These are phyloP conservation scores for Glonium stellatum DNA, from an alignment of 495 filamentous ascomycete species.

Conservation along the genomic window DNA sequence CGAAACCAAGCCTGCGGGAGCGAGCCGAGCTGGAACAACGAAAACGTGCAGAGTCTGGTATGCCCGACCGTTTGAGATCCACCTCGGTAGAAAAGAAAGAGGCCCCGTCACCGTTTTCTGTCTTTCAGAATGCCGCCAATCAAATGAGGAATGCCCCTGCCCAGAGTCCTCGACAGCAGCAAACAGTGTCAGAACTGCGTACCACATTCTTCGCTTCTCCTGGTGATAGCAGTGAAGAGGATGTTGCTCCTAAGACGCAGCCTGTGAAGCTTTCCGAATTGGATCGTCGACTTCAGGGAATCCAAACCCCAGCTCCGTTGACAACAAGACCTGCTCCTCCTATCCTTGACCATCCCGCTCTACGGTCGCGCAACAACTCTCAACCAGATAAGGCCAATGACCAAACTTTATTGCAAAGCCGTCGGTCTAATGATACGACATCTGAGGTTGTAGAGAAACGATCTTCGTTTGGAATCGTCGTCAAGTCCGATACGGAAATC, in stretches of 20 bases:
- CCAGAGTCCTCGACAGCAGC: conserved; percentile 4
- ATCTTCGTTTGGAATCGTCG: conserved; percentile 23
- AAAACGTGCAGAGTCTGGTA: conserved; percentile 16
- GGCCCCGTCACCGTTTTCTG: conserved; percentile 29
- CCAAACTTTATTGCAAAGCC: background rate
- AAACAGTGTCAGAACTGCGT: conserved; percentile 13
- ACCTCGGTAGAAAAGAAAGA: conserved; percentile 11
- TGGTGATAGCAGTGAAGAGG: conserved; percentile 24
- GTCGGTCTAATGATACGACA: background rate
- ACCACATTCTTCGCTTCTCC: conserved; percentile 26
- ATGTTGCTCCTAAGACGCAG: conserved; percentile 9
- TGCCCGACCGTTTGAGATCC: conserved; percentile 6
- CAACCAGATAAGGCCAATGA: background rate
- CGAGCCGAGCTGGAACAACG: conserved; percentile 23
- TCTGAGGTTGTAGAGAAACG: background rate
- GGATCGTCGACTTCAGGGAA: conserved; percentile 11
- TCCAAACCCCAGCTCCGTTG: conserved; percentile 3
- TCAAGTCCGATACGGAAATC: conserved; percentile 15
- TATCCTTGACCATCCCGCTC: conserved; percentile 22
- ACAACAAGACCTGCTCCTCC: conserved; percentile 17
- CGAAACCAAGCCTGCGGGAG: conserved; percentile 25
- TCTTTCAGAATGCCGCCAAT: conserved; percentile 34
- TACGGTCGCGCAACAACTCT: conserved; percentile 21
- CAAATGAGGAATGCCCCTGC: conserved; percentile 22
- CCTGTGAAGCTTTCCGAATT: conserved; percentile 7